phyloP scores from a whole-genome alignment of 2,329 filamentous ascomycete genomes.

The Ceratocystis cacaofunesta region DNA sequence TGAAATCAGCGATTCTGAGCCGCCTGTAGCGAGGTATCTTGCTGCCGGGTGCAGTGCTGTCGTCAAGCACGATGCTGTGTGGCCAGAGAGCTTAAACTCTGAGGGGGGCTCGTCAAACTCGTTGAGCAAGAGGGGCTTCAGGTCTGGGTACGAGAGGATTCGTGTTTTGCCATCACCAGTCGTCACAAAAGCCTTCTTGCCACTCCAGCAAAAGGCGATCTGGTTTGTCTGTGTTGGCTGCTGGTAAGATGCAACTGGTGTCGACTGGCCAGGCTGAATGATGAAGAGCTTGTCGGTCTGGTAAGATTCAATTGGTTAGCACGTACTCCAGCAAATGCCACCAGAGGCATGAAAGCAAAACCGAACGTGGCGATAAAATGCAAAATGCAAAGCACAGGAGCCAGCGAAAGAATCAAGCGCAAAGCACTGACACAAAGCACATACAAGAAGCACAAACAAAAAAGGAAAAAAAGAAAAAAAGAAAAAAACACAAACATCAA shows the following conservation, averaged over 20 bases:
- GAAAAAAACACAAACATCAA: conserved; percentile 19
- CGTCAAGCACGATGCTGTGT: conserved; percentile 57
- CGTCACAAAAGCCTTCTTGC: conserved; percentile 54
- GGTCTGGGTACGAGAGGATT: conserved; percentile 52
- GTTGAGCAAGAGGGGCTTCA: conserved; percentile 40
- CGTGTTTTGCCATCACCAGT: conserved; percentile 57
- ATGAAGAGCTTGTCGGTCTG: conserved; percentile 49
- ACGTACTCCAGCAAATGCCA: neutral
- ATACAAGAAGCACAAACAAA: neutral
- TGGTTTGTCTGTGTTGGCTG: conserved; percentile 55
- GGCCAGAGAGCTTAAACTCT: conserved; percentile 52
- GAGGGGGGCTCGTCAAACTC: conserved; percentile 29
- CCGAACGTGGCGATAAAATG: neutral
- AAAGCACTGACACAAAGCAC: neutral
- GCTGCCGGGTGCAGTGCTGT: conserved; percentile 57
- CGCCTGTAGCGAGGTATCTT: conserved; percentile 58
- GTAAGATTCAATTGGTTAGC: neutral
- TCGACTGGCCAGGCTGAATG: conserved; percentile 44
- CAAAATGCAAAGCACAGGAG: too few relatives aligned
- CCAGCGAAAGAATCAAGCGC: too few relatives aligned
- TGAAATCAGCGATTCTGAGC: conserved; percentile 58
- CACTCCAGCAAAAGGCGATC: conserved; percentile 59
- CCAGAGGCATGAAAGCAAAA: neutral
- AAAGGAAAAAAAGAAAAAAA: conserved; percentile 17
- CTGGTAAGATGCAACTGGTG: conserved; percentile 41